Evolutionary conservation across 208 protist genomes (phyloP), one percentile per base, ranked within the genome.

Genomic region (Leishmania guyanensis): DNA sequence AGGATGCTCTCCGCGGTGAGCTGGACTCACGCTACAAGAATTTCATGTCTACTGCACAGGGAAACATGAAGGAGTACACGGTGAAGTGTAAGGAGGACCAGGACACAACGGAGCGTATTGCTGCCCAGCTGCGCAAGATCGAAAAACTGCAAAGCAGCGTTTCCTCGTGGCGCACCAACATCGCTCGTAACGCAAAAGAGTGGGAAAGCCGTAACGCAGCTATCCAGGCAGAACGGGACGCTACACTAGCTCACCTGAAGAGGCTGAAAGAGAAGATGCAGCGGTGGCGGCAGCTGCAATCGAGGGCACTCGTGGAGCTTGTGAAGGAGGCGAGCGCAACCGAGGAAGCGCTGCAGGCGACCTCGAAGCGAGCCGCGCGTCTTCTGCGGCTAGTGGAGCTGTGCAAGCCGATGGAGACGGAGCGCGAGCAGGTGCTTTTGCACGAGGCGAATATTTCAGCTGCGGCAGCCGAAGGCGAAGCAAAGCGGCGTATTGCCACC

Each of bases 61-160:
- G 93, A 36, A 97, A 97, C 74, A 98, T 98, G 95, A 98, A 98
- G 83, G 94, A 98, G 81, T 98, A 99, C 86, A 96, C 96, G 80
- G 96, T 98, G 78, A 95, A 98, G 79, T 98, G 97, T 20, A 98
- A 98, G 76, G 94, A 98, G 71, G 97, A 99, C 83, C 86, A 93
- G 51, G 96, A 99, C 74, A 96, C 93, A 1, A 97, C 96, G 26
- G 91, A 97, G 77, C 88, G 86, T 72, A 99, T 97, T 78, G 97
- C 88, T 0, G 83, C 86, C 39, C 96, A 99, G 83, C 86, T 98
- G 65, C 96, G 96, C 75, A 94, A 97, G 88, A 98, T 99, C 65
- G 97, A 98, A 75, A 97, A 97, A 50, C 88, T 98, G 76, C 97
- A 99, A 80, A 95, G 98, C 75, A 96, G 78, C 60, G 91, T 99